phyloP scores from a whole-genome alignment of 2,329 filamentous ascomycete genomes.

The Penicillium hordei region DNA sequence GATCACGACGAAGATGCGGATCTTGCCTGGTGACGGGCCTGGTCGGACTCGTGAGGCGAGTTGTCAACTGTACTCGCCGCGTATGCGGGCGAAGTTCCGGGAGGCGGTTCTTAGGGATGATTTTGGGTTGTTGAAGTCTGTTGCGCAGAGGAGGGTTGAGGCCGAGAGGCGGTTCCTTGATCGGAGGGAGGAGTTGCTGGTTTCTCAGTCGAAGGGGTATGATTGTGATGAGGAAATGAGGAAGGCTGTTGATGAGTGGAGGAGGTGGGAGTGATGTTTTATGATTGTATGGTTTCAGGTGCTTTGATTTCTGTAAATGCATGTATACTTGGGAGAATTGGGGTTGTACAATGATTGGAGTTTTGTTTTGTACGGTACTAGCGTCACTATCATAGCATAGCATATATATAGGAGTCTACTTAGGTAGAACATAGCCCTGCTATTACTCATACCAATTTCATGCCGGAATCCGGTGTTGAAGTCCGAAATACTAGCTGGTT shows the following conservation, averaged over 20 bases:
- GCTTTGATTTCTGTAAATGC: background rate
- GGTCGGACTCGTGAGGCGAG: conserved; percentile 42
- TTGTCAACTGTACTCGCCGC: conserved; percentile 77
- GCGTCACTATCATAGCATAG: conserved; percentile 3
- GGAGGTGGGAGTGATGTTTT: conserved; percentile 48
- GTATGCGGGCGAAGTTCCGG: conserved; percentile 74
- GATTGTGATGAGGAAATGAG: conserved; percentile 49
- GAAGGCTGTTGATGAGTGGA: conserved; percentile 54
- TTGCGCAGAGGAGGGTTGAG: conserved; percentile 57
- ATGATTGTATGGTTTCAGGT: background rate
- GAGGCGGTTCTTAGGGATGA: conserved; percentile 67
- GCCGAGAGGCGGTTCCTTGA: conserved; percentile 62
- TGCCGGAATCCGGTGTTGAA: no score
- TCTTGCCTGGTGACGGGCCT: conserved; percentile 53
- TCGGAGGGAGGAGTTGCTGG: conserved; percentile 54
- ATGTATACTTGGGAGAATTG: conserved; percentile 5
- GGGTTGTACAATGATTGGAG: background rate
- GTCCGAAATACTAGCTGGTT: no score
- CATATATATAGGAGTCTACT: background rate
- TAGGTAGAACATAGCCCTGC: background rate
- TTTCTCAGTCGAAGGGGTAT: conserved; percentile 61
- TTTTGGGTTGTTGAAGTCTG: conserved; percentile 62
- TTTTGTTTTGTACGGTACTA: background rate
- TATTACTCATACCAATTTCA: background rate
- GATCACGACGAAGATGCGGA: conserved; percentile 63